A percentile compares a stretch with the other conserved stretches of the same genome.
Conservation (phyloP, 371 early-diverging fungal genomes). For the Actinomortierella ambigua region DNA sequence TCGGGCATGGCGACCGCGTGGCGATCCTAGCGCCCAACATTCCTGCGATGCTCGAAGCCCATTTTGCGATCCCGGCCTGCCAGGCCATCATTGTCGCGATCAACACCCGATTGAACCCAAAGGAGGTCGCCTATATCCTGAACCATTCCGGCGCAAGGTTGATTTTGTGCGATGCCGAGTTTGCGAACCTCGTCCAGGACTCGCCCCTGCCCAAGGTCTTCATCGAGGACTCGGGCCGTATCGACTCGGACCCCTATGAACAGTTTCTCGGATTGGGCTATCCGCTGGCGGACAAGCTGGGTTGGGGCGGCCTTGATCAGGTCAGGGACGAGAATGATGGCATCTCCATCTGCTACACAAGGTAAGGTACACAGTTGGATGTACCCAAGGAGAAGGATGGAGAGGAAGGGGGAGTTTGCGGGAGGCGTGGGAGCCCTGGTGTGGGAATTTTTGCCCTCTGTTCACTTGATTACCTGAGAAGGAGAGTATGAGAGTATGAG, state of each 20-base stretch:
- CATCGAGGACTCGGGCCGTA: constrained; percentile 23
- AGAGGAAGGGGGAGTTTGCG: too few relatives aligned
- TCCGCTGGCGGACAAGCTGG: constrained; percentile 29
- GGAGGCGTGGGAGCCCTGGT: too few relatives aligned
- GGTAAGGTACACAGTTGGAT: constrained; percentile 7
- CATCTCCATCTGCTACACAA: constrained; percentile 66
- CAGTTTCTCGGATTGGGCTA: constrained; percentile 39
- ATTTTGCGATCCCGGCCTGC: constrained; percentile 66
- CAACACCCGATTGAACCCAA: constrained; percentile 62
- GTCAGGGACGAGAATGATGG: constrained; percentile 55
- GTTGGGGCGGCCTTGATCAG: constrained; percentile 59
- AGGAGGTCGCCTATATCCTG: constrained; percentile 69
- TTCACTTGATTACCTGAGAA: neutral
- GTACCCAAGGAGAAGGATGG: too few relatives aligned
- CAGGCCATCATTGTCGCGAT: constrained; percentile 67
- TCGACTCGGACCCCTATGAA: constrained; percentile 54
- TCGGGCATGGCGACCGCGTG: constrained; percentile 45
- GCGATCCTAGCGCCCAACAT: constrained; percentile 67
- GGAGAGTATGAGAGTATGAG: neutral
- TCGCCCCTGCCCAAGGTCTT: constrained; percentile 30
- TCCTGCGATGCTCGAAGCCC: constrained; percentile 64
- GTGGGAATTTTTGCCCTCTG: neutral
- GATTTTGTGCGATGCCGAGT: constrained; percentile 62
- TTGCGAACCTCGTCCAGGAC: constrained; percentile 30
- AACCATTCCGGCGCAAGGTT: constrained; percentile 57